Percentiles rank a stretch among this genome's conserved stretches.
These are phyloP conservation scores for Dothideomycetidae sp. DNA, from an alignment of 2,329 filamentous ascomycete genomes.

Conservation along the genomic window DNA sequence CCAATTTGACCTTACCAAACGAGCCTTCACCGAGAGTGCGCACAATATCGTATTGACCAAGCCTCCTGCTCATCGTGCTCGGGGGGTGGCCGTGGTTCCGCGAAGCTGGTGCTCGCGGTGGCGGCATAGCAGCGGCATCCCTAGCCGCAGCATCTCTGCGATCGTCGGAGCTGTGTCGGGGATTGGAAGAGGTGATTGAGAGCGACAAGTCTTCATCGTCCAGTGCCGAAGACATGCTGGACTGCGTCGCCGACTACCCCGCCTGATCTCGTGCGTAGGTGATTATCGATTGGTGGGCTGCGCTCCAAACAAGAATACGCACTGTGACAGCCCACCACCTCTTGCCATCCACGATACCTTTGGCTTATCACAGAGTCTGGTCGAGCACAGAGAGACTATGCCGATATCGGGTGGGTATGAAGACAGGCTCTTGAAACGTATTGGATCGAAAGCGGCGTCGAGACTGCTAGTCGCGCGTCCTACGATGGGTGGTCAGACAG, in stretches of 20 bases:
- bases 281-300: no score
- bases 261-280: no score
- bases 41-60: constrained; percentile 83
- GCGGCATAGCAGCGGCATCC: constrained; percentile 11
- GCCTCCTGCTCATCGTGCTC: constrained; percentile 41
- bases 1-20: constrained; percentile 97
- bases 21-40: constrained; percentile 90
- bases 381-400: no score
- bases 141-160: constrained; percentile 18
- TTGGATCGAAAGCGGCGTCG: no score
- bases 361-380: no score
- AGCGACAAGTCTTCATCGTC: constrained; percentile 29
- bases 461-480: no score
- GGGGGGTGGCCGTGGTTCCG: constrained; percentile 38
- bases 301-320: no score
- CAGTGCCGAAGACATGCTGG: constrained; percentile 24
- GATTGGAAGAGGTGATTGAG: constrained; percentile 20
- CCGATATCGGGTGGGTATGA: no score
- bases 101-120: constrained; percentile 14
- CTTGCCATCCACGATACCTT: no score
- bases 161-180: constrained; percentile 10
- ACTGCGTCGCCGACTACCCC: neutral
- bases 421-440: no score
- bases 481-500: no score
- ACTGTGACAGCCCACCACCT: no score